phyloP scores from a whole-genome alignment of 805 yeast genomes.

The Jamesozyma rosinii region DNA sequence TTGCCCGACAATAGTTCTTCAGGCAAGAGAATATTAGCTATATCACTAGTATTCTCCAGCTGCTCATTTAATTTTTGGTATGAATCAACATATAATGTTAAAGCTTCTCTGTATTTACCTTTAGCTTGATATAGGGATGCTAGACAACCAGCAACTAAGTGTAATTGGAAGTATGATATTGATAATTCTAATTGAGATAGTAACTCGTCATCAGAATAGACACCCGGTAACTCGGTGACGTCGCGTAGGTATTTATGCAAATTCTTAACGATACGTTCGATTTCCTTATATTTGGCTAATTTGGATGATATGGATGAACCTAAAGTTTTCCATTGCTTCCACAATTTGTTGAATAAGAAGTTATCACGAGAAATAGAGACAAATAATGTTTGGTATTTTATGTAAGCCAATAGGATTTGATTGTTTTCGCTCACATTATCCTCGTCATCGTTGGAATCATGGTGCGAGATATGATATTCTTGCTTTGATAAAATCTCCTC shows the following conservation, averaged over 20 bases:
- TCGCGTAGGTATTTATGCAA: constrained; percentile 47
- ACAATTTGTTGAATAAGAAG: constrained; percentile 35
- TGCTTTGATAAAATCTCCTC: constrained; percentile 59
- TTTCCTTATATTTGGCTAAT: constrained; percentile 27
- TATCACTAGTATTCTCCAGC: constrained; percentile 4
- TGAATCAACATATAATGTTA: constrained; percentile 25
- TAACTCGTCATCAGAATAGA: constrained; percentile 71
- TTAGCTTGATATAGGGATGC: constrained; percentile 23
- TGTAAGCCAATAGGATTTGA: constrained; percentile 66
- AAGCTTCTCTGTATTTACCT: constrained; percentile 23
- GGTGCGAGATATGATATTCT: constrained; percentile 40
- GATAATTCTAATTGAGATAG: constrained; percentile 26
- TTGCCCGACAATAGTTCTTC: constrained; percentile 16
- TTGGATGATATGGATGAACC: constrained; percentile 19
- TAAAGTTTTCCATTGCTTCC: constrained; percentile 20
- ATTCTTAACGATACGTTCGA: constrained; percentile 31
- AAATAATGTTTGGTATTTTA: constrained; percentile 57
- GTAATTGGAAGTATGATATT: constrained; percentile 15
- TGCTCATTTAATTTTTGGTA: constrained; percentile 14
- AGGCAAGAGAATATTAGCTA: constrained; percentile 14
- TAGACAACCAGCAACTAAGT: constrained; percentile 21
- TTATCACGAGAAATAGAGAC: constrained; percentile 67
- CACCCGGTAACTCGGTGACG: constrained; percentile 81
- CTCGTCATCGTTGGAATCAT: constrained; percentile 39
- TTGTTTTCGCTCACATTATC: constrained; percentile 51